phyloP scores from a whole-genome alignment of 164 flowering plant species.

The Annona cherimola region DNA sequence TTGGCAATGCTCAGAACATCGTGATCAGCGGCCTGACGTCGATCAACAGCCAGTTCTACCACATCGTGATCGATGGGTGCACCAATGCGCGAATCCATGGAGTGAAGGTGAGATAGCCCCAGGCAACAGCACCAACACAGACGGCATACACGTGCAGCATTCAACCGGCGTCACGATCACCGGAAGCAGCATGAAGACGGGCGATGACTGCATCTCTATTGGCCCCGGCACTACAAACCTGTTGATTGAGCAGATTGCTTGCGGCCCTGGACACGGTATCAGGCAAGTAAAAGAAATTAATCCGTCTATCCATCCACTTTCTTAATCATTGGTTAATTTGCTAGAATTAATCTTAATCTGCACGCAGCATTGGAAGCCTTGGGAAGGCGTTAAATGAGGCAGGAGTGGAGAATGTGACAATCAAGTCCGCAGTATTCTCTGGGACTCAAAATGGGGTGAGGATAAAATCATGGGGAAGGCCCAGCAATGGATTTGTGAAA shows the following conservation, averaged over 20 bases:
- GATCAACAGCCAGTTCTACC: conserved; percentile 27
- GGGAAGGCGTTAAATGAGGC: conserved; percentile 40
- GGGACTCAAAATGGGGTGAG: conserved; percentile 64
- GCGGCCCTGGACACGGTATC: conserved; percentile 33
- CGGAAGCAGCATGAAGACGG: conserved; percentile 9
- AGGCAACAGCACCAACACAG: conserved; percentile 32
- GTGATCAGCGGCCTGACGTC: conserved; percentile 24
- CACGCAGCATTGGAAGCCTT: conserved; percentile 66
- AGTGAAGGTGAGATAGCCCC: conserved; percentile 22
- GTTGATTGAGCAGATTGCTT: conserved; percentile 15
- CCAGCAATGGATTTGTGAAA: conserved; percentile 52
- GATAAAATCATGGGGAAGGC: conserved; percentile 72
- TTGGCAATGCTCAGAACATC: conserved; percentile 7
- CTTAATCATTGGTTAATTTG: no score
- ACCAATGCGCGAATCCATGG: conserved; percentile 14
- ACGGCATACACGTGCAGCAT: conserved; percentile 30
- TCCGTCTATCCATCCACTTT: no score
- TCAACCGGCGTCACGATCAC: conserved; percentile 25
- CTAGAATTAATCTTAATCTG: not conserved
- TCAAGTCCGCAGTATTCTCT: conserved; percentile 32
- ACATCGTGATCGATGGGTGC: conserved; percentile 23
- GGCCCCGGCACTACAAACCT: conserved; percentile 27
- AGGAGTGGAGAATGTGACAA: conserved; percentile 70
- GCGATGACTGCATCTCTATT: conserved; percentile 27
- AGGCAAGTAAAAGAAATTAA: conserved; percentile 10